Percentiles rank a stretch among this genome's conserved stretches.
Evolutionary conservation across 768 basidiomycete species (phyloP).

Genomic region (Leccinum variicolor): DNA sequence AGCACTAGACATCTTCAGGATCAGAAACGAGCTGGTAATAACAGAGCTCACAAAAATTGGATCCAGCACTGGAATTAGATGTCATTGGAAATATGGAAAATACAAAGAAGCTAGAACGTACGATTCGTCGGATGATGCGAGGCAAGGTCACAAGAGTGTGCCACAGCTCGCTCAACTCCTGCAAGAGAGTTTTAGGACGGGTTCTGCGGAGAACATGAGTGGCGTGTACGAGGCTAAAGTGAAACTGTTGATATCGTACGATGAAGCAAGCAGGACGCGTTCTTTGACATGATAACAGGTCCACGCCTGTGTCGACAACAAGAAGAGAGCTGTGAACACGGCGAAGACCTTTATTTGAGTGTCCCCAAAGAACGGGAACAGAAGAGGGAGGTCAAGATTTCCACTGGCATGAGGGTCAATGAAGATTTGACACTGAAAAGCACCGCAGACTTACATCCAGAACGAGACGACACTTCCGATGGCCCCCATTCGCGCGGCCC

Average conservation of each 20-base stretch:
- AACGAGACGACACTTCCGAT: slow-evolving; percentile 85
- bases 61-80: slow-evolving; percentile 55
- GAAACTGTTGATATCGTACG: slow-evolving; percentile 15
- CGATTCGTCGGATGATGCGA: slow-evolving; percentile 72
- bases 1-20: slow-evolving; percentile 41
- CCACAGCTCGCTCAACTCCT: slow-evolving; percentile 67
- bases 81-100: slow-evolving; percentile 6
- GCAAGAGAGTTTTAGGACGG: slow-evolving; percentile 28
- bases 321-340: slow-evolving; percentile 64
- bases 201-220: slow-evolving; percentile 14
- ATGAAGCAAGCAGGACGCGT: slow-evolving; percentile 55
- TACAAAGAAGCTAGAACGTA: slow-evolving; percentile 37
- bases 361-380: slow-evolving; percentile 72
- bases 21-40: not conserved
- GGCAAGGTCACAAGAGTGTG: slow-evolving; percentile 67
- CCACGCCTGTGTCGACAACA: slow-evolving; percentile 62
- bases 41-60: slow-evolving; percentile 69
- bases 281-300: slow-evolving; percentile 68
- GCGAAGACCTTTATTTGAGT: slow-evolving; percentile 82
- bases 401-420: slow-evolving; percentile 46
- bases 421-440: not conserved
- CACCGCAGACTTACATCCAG: slow-evolving; percentile 61
- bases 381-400: slow-evolving; percentile 67
- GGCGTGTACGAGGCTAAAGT: not conserved
- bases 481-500: slow-evolving; percentile 93